Evolutionary conservation across 2,329 filamentous ascomycete genomes (phyloP), one percentile per base, ranked within the genome.

Genomic region (Sordariomycetes sp.): DNA sequence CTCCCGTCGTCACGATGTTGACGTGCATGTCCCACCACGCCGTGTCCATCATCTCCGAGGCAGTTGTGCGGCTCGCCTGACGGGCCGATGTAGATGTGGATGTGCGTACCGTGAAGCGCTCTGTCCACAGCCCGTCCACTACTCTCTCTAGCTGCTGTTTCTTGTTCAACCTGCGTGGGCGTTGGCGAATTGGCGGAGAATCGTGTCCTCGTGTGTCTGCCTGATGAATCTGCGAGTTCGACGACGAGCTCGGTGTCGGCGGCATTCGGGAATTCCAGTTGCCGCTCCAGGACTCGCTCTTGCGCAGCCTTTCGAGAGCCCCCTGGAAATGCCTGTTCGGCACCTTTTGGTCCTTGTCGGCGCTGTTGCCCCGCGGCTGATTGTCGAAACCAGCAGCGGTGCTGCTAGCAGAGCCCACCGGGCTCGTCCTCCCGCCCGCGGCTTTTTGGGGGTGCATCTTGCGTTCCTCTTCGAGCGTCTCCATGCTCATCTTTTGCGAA

Each of bases 331-430:
- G 46, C 11, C 46, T 25, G 16, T 11, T 59, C 56, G 3, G 65
- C 40, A 12, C 57, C 14, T n/a, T 7, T n/a, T n/a, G 40, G 40
- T n/a, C 40, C 40, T 24, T 25, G 24, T 25, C 43, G 53, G 16
- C 24, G 11, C 3, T 25, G 35, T 28, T 28, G 25, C 32, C 25
- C 51, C 14, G 28, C 51, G n/a, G 51, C 32, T 20, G 59, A 66
- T 43, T 74, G 70, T 59, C 72, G 71, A 62, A 77, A 61, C 81
- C 81, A 83, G 72, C 83, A 84, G 70, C 84, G 81, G 67, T 84
- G 81, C 64, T 85, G 80, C 64, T 85, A 63, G 64, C 80, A 82
- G 62, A 79, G 64, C 61, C 64, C 43, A 8, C 28, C 28, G 22
- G n/a, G 25, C 18, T 34, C 16, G 12, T 22, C 25, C 3, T 50